Evolutionary conservation across 352 stramenopile species (phyloP).

Genomic region (Globisporangium polare): DNA sequence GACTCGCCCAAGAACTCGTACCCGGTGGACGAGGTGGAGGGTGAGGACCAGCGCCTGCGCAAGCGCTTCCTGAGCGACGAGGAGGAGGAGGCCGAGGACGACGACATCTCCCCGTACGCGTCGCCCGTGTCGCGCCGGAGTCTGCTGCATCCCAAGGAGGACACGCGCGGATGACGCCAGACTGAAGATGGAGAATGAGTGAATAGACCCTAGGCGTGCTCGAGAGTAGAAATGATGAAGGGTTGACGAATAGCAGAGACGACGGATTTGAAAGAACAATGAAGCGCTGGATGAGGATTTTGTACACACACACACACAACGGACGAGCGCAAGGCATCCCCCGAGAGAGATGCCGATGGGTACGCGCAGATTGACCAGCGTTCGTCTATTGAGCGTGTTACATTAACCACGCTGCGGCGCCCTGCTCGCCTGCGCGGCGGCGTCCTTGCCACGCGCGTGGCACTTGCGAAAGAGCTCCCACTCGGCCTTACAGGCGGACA

Average conservation of each 20-base stretch:
- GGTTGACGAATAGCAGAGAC: constrained; percentile 2
- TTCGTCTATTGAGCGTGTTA: constrained; percentile 1
- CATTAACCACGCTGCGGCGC: neutral
- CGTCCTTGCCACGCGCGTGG: constrained; percentile 48
- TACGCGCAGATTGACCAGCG: too few relatives aligned
- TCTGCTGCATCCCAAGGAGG: constrained; percentile 22
- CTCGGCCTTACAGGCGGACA: constrained; percentile 72
- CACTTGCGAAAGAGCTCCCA: constrained; percentile 77
- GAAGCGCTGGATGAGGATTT: neutral
- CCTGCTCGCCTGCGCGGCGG: constrained; percentile 5
- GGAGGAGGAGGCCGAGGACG: constrained; percentile 6
- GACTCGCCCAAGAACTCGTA: constrained; percentile 61
- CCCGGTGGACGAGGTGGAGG: constrained; percentile 33
- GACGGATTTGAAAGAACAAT: neutral
- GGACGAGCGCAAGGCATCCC: neutral
- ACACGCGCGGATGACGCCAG: constrained; percentile 21
- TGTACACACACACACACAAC: neutral
- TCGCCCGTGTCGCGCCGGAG: constrained; percentile 20
- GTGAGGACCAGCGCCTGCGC: neutral
- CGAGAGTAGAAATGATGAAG: neutral
- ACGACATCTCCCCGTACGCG: constrained; percentile 17
- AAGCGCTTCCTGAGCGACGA: constrained; percentile 19
- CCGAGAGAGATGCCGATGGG: neutral
- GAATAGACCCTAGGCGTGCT: neutral
- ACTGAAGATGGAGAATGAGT: neutral